phyloP scores from a whole-genome alignment of 164 flowering plant species.

The Houttuynia cordata region DNA sequence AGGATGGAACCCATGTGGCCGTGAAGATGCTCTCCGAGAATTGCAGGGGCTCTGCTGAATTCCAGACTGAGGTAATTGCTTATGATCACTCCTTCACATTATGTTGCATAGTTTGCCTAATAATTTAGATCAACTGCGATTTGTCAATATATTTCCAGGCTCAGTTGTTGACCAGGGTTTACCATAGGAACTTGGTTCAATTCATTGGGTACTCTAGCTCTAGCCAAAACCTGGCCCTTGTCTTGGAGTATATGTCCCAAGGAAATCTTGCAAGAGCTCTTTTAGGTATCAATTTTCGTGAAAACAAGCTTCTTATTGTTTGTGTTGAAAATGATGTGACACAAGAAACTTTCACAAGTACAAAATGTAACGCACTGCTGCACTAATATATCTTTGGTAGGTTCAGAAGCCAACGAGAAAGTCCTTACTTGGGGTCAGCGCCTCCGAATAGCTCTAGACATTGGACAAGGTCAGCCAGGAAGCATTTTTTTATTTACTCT shows the following conservation, averaged over 20 bases:
- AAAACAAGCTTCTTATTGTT: no score
- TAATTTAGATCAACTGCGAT: not conserved
- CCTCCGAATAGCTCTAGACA: constrained; percentile 3
- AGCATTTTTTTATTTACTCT: not conserved
- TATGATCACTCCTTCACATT: not conserved
- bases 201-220: constrained; percentile 40
- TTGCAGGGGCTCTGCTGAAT: not conserved
- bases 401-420: constrained; percentile 8
- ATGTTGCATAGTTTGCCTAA: not conserved
- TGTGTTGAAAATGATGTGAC: not conserved
- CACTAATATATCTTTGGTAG: not conserved
- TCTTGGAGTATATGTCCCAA: constrained; percentile 24
- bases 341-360: constrained; percentile 13
- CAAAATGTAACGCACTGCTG: no score
- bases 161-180: constrained; percentile 27
- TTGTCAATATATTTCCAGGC: constrained; percentile 18
- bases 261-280: not conserved
- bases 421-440: constrained; percentile 21
- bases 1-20: constrained; percentile 27
- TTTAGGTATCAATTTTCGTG: not conserved
- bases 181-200: constrained; percentile 33
- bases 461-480: constrained; percentile 1
- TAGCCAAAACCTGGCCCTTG: constrained; percentile 19
- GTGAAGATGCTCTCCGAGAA: constrained; percentile 41
- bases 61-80: not conserved